These are phyloP conservation scores for Geotrichum restrictum DNA, from an alignment of 1,139 yeast species.

Conservation along the genomic window DNA sequence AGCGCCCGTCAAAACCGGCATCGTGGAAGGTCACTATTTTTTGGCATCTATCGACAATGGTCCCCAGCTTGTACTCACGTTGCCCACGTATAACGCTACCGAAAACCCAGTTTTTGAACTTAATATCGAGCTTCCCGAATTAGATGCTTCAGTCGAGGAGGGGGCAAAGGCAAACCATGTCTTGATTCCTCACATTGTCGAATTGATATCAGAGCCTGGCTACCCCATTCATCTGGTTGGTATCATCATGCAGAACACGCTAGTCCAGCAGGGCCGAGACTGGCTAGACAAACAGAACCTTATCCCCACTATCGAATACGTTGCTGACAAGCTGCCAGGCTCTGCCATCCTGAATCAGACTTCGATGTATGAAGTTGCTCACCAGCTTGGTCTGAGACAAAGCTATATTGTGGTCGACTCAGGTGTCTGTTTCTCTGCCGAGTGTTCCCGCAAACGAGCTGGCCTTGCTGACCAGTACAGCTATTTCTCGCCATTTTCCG, in stretches of 20 bases:
- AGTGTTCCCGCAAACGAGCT: conserved; percentile 14
- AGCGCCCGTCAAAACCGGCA: conserved; percentile 12
- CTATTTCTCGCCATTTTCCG: conserved; percentile 19
- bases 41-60: conserved; percentile 19
- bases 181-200: conserved; percentile 20
- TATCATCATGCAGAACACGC: conserved; percentile 15
- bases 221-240: conserved; percentile 18
- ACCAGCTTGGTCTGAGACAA: conserved; percentile 16
- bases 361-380: conserved; percentile 16
- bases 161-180: conserved; percentile 5
- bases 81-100: conserved; percentile 21
- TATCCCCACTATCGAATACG: conserved; percentile 21
- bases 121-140: conserved; percentile 16
- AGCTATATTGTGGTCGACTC: conserved; percentile 13
- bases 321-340: conserved; percentile 16
- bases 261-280: conserved; percentile 18
- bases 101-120: conserved; percentile 20
- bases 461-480: conserved; percentile 21
- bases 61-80: conserved; percentile 13
- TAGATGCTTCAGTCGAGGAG: conserved; percentile 4
- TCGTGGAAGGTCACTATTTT: conserved; percentile 12
- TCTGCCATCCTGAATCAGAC: conserved; percentile 12
- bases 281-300: conserved; percentile 18
- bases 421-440: conserved; percentile 18
- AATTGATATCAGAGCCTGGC: conserved; percentile 18